These are phyloP conservation scores for Taphrina communis DNA, from an alignment of 1,139 yeast genomes.

Conservation along the genomic window DNA sequence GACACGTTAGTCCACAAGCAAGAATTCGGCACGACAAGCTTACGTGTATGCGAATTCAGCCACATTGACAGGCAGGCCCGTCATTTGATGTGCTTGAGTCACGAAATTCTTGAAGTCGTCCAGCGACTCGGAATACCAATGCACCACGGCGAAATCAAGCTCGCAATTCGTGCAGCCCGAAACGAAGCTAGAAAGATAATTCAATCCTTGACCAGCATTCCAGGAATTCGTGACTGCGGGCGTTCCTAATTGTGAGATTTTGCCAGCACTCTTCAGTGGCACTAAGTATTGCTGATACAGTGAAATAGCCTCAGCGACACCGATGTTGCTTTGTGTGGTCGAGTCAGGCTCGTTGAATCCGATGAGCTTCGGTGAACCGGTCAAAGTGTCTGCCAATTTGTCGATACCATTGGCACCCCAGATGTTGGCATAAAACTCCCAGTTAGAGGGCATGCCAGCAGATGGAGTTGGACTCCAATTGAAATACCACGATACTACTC, in stretches of 20 bases:
- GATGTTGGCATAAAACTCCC: conserved; percentile 37
- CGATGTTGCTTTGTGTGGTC: conserved; percentile 32
- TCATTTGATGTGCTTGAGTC: conserved; percentile 31
- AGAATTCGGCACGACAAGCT: neutral
- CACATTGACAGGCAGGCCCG: conserved; percentile 39
- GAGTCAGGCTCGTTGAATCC: conserved; percentile 42
- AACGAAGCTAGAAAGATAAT: conserved; percentile 33
- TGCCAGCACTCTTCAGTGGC: conserved; percentile 24
- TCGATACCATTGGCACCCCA: conserved; percentile 35
- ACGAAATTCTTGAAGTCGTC: conserved; percentile 38
- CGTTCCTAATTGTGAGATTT: conserved; percentile 35
- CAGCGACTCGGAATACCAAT: conserved; percentile 33
- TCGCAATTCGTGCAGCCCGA: conserved; percentile 32
- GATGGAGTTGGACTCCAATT: conserved; percentile 36
- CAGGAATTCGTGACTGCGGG: conserved; percentile 40
- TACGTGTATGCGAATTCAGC: conserved; percentile 39
- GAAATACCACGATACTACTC: conserved; percentile 37
- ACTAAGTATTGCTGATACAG: conserved; percentile 33
- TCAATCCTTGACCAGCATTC: conserved; percentile 30
- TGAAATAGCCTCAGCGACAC: conserved; percentile 21
- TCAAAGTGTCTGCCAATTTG: conserved; percentile 20
- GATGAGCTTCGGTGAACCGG: conserved; percentile 29
- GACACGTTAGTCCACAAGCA: neutral
- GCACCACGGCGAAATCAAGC: conserved; percentile 39
- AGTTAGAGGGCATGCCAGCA: conserved; percentile 32